phyloP scores from a whole-genome alignment of 169 alveolate species.

The Hepatocystis sp. region DNA sequence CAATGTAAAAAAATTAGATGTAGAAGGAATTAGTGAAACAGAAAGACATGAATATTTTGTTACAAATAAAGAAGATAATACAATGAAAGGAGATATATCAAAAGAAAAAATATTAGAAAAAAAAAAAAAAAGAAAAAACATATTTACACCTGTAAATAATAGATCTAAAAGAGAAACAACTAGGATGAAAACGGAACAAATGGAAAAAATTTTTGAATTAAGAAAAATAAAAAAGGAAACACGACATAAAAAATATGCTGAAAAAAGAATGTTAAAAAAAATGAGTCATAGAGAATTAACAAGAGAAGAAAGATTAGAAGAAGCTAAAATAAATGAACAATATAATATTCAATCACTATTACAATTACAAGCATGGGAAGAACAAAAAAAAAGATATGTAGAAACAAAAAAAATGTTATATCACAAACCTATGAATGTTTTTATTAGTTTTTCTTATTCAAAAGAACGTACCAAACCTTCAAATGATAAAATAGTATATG shows the following conservation, averaged over 20 bases:
- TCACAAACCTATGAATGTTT: constrained; percentile 47
- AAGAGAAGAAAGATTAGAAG: constrained; percentile 87
- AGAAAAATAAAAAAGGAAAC: constrained; percentile 74
- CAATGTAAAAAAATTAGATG: no score
- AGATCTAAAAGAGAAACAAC: constrained; percentile 74
- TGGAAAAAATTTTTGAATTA: constrained; percentile 53
- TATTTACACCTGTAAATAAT: background rate
- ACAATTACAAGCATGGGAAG: constrained; percentile 84
- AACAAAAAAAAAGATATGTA: constrained; percentile 74
- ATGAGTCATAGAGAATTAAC: constrained; percentile 76
- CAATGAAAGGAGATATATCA: background rate
- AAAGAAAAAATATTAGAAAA: background rate
- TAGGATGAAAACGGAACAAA: constrained; percentile 63
- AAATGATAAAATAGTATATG: constrained; percentile 51
- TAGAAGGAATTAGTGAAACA: no score
- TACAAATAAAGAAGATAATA: no score
- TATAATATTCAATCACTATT: constrained; percentile 83
- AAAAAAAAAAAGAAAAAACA: constrained; percentile 3
- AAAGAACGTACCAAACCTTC: constrained; percentile 40
- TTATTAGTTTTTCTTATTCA: constrained; percentile 68
- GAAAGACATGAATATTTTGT: no score
- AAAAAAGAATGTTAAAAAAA: constrained; percentile 45
- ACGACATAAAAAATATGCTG: constrained; percentile 61
- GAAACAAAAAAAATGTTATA: constrained; percentile 41
- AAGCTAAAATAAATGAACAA: constrained; percentile 86